phyloP scores from a whole-genome alignment of 306 rosid genomes.

The Sicyos edulis region DNA sequence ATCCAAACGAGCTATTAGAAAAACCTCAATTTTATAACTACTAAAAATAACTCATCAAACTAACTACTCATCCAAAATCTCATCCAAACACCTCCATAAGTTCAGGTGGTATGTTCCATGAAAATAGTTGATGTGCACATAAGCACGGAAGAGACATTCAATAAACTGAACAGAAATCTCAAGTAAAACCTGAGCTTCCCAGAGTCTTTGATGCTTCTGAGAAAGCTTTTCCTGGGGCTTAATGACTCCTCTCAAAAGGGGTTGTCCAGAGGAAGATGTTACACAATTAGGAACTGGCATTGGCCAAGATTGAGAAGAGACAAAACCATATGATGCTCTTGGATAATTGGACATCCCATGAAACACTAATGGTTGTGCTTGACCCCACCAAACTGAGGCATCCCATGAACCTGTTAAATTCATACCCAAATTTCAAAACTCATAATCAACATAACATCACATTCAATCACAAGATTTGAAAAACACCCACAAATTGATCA shows the following conservation, averaged over 20 bases:
- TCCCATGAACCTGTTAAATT: constrained; percentile 40
- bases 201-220: constrained; percentile 44
- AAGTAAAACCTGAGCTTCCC: constrained; percentile 45
- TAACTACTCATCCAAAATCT: too few relatives aligned
- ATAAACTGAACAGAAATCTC: constrained; percentile 4
- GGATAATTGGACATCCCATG: constrained; percentile 30
- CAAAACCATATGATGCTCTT: constrained; percentile 26
- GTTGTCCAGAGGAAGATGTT: constrained; percentile 11
- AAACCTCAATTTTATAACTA: too few relatives aligned
- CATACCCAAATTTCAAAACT: constrained; percentile 18
- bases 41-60: too few relatives aligned
- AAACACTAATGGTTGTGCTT: constrained; percentile 36
- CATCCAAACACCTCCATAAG: too few relatives aligned
- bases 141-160: too few relatives aligned
- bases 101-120: too few relatives aligned
- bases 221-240: constrained; percentile 32
- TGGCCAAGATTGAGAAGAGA: constrained; percentile 24
- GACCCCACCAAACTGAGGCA: constrained; percentile 42
- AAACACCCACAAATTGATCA: background rate
- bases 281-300: background rate
- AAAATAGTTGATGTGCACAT: too few relatives aligned
- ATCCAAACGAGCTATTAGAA: too few relatives aligned
- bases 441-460: background rate
- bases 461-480: background rate
- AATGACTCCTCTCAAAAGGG: constrained; percentile 31